phyloP scores from a whole-genome alignment of 345 rosid genomes.

The Salix udensis region DNA sequence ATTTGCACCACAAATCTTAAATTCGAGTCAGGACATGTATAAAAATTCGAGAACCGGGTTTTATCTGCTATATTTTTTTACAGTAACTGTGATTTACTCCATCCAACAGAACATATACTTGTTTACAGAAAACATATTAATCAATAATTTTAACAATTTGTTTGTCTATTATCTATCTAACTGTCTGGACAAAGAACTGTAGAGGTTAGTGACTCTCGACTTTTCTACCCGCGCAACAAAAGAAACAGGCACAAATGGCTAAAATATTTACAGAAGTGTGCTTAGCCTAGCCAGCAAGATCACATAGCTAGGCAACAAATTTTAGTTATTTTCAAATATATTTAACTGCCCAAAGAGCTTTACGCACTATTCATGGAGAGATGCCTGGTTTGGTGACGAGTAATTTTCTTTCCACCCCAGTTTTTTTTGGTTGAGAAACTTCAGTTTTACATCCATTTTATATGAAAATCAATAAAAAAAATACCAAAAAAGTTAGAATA shows the following conservation, averaged over 20 bases:
- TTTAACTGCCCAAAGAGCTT: neutral
- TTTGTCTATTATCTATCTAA: neutral
- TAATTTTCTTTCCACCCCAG: too few species aligned
- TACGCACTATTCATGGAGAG: neutral
- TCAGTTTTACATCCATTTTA: too few species aligned
- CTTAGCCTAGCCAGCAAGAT: neutral
- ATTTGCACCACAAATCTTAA: fast-evolving
- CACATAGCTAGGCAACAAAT: neutral
- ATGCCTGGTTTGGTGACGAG: neutral
- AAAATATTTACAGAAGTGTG: neutral
- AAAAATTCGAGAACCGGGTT: fast-evolving
- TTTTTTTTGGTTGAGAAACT: too few species aligned
- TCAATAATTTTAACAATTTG: neutral
- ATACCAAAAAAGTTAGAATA: too few species aligned
- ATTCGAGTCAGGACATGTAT: too few species aligned
- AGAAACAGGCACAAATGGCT: neutral
- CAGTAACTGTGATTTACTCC: too few species aligned
- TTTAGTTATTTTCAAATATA: neutral
- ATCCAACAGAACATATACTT: too few species aligned
- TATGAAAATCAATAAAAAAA: too few species aligned
- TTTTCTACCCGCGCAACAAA: neutral
- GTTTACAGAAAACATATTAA: neutral
- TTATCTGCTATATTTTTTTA: too few species aligned
- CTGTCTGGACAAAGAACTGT: neutral
- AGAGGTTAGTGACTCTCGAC: neutral